Evolutionary conservation across 1,284 basidiomycete species (phyloP).

Genomic region (Anthracocystis panici-leucophaei): DNA sequence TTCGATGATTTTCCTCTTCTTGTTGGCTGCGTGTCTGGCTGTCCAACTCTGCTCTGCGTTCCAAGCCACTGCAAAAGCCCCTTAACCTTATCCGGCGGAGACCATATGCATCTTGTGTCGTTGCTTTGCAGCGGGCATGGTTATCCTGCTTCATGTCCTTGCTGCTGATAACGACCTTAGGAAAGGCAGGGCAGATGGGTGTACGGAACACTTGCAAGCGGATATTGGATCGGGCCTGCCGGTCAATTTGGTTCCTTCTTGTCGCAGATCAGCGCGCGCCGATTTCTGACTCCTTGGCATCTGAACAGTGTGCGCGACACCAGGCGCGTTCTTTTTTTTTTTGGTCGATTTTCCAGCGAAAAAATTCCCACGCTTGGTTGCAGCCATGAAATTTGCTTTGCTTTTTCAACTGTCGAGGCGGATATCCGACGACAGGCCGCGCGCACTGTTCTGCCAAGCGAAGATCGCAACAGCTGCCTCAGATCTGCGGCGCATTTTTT

Average conservation of each 20-base stretch:
- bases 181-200: too few species aligned
- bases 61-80: not conserved
- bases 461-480: constrained; percentile 20
- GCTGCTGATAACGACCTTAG: too few species aligned
- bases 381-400: not conserved
- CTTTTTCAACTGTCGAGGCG: constrained; percentile 1
- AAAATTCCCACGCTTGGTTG: too few species aligned
- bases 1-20: not conserved
- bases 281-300: not conserved
- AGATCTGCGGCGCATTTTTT: constrained; percentile 10
- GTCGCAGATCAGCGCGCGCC: constrained; percentile 1
- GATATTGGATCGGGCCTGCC: too few species aligned
- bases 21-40: not conserved
- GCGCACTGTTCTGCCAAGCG: constrained; percentile 21
- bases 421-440: constrained; percentile 26
- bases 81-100: too few species aligned
- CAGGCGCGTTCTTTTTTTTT: not conserved
- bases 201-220: too few species aligned
- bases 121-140: not conserved
- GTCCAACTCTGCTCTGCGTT: constrained; percentile 2
- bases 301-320: not conserved
- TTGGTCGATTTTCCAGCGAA: too few species aligned
- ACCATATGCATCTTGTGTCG: not conserved
- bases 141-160: too few species aligned
- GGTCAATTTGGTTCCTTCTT: not conserved